Evolutionary conservation across 345 rosid species (phyloP).

Genomic region (Hypericum androsaemum): DNA sequence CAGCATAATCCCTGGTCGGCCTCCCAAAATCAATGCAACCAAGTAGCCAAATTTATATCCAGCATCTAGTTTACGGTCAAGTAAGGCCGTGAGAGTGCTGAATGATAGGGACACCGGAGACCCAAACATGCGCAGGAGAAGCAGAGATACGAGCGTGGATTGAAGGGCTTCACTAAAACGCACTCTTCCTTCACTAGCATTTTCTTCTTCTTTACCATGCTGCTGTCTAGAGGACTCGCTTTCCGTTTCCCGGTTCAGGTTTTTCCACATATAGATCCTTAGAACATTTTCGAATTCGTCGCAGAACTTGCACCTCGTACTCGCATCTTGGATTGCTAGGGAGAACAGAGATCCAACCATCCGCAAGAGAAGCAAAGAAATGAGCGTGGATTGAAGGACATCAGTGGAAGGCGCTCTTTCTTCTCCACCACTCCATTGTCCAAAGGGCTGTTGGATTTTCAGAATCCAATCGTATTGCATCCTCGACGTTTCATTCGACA

Average conservation of each 20-base stretch:
- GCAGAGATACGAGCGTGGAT: slow-evolving; percentile 47
- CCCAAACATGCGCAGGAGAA: slow-evolving; percentile 51
- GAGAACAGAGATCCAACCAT: too few relatives aligned
- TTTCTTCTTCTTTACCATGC: slow-evolving; percentile 24
- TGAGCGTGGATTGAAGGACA: too few relatives aligned
- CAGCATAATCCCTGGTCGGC: slow-evolving; percentile 63
- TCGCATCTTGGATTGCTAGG: too few relatives aligned
- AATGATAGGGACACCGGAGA: slow-evolving; percentile 48
- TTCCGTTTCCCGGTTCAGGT: slow-evolving; percentile 40
- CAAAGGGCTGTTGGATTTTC: slow-evolving; percentile 28
- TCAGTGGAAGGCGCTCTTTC: too few relatives aligned
- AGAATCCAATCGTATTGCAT: slow-evolving; percentile 48
- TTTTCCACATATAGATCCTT: slow-evolving; percentile 52
- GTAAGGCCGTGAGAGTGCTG: slow-evolving; percentile 49
- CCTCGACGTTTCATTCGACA: slow-evolving; percentile 66
- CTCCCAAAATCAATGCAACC: slow-evolving; percentile 70
- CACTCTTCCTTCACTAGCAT: slow-evolving; percentile 34
- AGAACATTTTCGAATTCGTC: slow-evolving; percentile 40
- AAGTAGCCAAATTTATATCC: slow-evolving; percentile 77
- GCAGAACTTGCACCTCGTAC: slow-evolving; percentile 12
- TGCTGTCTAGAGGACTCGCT: slow-evolving; percentile 25
- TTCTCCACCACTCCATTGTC: slow-evolving; percentile 27
- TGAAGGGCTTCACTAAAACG: slow-evolving; percentile 49
- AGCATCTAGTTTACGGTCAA: slow-evolving; percentile 60
- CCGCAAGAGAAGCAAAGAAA: too few relatives aligned